Base-by-base conservation (phyloP, 257 asterid genomes). In the Catharanthus roseus region DNA sequence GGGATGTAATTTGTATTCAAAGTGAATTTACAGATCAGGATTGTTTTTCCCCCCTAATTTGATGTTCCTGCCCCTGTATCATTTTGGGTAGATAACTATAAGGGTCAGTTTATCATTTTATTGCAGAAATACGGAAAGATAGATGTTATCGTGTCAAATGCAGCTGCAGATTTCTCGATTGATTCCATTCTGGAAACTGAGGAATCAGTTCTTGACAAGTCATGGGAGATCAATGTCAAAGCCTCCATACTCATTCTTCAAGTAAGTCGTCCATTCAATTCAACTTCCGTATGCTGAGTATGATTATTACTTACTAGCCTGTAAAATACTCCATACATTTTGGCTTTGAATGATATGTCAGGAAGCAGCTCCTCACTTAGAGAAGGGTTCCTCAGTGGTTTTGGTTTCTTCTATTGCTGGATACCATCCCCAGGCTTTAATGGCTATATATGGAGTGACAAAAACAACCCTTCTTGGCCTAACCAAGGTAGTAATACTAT, bases 391-490 rank as follows among this genome's bases (percentile, higher is more conserved):
- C 18, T 84, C 96, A 2, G 84, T 90, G 24, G 77, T 92, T 72
- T 72, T 90, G 19, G 79, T 90, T 41, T 88, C 97, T 47, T 90
- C 98, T 12, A 75, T 87, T 41, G 73, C 89, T 61, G 97, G 77
- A 57, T 92, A 73, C 79, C 79, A 80, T 18, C 97, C 96, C 6
- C 75, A 75, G 74, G 78, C 73, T 68, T 28, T 76, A 55, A 69
- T 92, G 87, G 87, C 95, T 42, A 92, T 92, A 96, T 92, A 92
- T 67, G 96, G 96, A 18, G 93, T 88, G 73, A 92, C 93, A 57
- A 92, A 92, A 83, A 92, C 98, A 3, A 90, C 98, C 41, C 93
- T 92, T 74, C 83, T 92, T 56, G 98, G 98, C 51, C 95, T 92
- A 73, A 92, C 98, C 54, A 90, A 92, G 95, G 98, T 88, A 79